phyloP scores from a whole-genome alignment of 2,329 filamentous ascomycete genomes.

The Colletotrichum acutatum region DNA sequence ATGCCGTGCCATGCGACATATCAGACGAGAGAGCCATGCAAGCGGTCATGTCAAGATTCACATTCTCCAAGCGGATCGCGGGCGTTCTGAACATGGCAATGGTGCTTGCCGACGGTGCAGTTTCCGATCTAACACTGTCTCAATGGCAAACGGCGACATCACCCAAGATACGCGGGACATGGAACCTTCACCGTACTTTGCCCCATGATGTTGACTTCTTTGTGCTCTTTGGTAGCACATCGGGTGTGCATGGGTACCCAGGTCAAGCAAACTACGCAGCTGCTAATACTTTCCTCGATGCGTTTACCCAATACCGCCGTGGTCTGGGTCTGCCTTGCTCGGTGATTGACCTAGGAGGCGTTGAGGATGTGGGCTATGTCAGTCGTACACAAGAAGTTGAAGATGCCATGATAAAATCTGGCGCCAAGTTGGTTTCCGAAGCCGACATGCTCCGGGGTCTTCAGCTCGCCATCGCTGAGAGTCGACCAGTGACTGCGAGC shows the following conservation, averaged over 20 bases:
- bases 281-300: conserved; percentile 54
- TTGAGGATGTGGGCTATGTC: conserved; percentile 49
- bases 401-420: background rate
- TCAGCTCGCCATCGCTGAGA: background rate
- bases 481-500: background rate
- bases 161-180: conserved; percentile 54
- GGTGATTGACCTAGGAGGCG: conserved; percentile 50
- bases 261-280: conserved; percentile 54
- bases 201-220: conserved; percentile 49
- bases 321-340: conserved; percentile 48
- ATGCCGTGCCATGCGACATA: background rate
- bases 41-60: background rate
- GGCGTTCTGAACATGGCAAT: conserved; percentile 22
- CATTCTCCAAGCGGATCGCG: conserved; percentile 4
- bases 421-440: conserved; percentile 10
- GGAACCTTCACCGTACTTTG: conserved; percentile 51
- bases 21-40: background rate
- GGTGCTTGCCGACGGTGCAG: conserved; percentile 36
- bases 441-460: background rate
- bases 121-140: conserved; percentile 46
- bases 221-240: conserved; percentile 47
- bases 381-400: conserved; percentile 47
- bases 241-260: conserved; percentile 46
- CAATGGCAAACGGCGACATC: conserved; percentile 48
- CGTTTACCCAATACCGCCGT: conserved; percentile 49